Base-by-base conservation (phyloP, 805 yeast species). In the Dipodascopsis uninucleata region DNA sequence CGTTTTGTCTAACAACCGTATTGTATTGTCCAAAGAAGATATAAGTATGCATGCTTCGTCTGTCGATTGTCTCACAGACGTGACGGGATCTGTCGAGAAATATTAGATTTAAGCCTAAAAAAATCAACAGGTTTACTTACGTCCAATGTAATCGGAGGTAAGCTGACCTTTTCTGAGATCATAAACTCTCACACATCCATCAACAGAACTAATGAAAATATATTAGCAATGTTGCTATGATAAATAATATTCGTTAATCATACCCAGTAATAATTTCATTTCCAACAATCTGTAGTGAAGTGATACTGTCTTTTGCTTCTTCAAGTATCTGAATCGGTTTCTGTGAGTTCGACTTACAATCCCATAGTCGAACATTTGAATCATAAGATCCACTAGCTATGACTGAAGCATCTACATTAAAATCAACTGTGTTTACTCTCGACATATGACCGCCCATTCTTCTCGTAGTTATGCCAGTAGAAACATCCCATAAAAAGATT, bases 241-340 rank as follows among this genome's bases (percentile, higher is more conserved):
- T 21, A 44, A 28, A 17, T 20, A 23, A 22, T 8, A 12, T 35
- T 18, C 39, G n/a, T 10, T 17, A 12, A 17, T 5, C 42, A 14
- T 33, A 58, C 33, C 65, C 66, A 10, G 69, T 50, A 17, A 59
- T 31, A 16, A 63, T 52, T 25, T 46, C 28, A 20, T 35, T 35
- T 3, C 43, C 50, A 2, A 42, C 31, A 2, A 62, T 44, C 7
- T 29, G 45, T 6, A 65, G 58, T 7, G 49, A 35, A 7, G 63
- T 47, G 1, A 65, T 56, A n/a, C 64, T 55, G 39, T 67, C 74
- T 28, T 48, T 44, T 39, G 67, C 61, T 8, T 66, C 67, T 1
- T 47, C 43, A 17, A 67, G 61, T 12, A 55, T 45, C 50, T 70
- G 75, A 1, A 68, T 50, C 1, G 74, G 72, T 17, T 45, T 58